phyloP scores from a whole-genome alignment of 371 early-diverging fungal genomes.

The Quaeritorhiza haematococci region DNA sequence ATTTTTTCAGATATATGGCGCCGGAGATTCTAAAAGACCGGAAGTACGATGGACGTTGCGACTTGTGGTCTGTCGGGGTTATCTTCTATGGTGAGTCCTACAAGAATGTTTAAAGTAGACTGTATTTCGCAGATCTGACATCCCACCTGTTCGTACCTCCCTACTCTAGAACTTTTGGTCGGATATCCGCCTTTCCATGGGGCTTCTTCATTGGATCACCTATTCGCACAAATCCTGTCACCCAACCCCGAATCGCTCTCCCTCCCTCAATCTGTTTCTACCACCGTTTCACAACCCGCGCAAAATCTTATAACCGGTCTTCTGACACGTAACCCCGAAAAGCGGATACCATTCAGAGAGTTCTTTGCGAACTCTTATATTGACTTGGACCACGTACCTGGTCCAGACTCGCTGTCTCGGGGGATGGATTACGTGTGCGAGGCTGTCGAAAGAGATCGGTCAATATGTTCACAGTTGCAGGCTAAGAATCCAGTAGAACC shows the following conservation, averaged over 20 bases:
- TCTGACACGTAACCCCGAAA: slow-evolving; percentile 11
- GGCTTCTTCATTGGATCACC: slow-evolving; percentile 3
- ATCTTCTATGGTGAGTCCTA: slow-evolving; percentile 79
- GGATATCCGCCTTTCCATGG: slow-evolving; percentile 12
- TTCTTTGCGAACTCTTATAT: slow-evolving; percentile 9
- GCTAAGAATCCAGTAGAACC: background rate
- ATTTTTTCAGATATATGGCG: slow-evolving; percentile 72
- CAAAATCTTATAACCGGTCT: slow-evolving; percentile 4
- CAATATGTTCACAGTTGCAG: background rate
- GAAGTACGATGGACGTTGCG: slow-evolving; percentile 90
- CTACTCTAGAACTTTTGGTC: slow-evolving; percentile 17
- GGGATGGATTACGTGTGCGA: background rate
- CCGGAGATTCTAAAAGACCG: slow-evolving; percentile 91
- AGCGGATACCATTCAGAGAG: slow-evolving; percentile 2
- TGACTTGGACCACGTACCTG: slow-evolving; percentile 16
- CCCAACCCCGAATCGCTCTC: slow-evolving; percentile 7
- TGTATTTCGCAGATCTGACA: too few species aligned
- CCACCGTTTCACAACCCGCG: slow-evolving; percentile 1
- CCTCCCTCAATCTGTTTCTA: slow-evolving; percentile 1
- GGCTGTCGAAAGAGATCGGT: background rate
- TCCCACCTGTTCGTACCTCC: too few species aligned
- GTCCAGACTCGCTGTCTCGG: background rate
- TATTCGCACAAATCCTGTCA: slow-evolving; percentile 8
- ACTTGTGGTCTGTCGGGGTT: slow-evolving; percentile 95
- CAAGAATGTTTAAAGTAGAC: too few species aligned